Percentiles rank a stretch among this genome's conserved stretches.
Evolutionary conservation across 495 filamentous ascomycete species (phyloP).

Genomic region (Lophiotrema nucula): DNA sequence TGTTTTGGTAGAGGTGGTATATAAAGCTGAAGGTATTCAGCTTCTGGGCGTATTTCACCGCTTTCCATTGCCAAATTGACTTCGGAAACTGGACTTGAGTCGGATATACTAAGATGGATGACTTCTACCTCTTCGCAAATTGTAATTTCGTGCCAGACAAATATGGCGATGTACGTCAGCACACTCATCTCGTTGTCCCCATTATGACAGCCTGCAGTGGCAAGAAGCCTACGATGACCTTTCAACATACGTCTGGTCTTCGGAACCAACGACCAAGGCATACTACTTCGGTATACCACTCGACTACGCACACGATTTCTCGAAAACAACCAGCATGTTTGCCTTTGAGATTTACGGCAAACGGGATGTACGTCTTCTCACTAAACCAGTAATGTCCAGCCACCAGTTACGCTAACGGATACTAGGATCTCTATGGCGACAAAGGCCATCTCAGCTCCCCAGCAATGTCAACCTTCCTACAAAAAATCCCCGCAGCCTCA

Average conservation of each 20-base stretch:
- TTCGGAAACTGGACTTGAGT: too few relatives aligned
- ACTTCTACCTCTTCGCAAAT: constrained; percentile 35
- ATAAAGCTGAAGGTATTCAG: too few relatives aligned
- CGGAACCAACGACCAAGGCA: constrained; percentile 27
- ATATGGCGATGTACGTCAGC: constrained; percentile 26
- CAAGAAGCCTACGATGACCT: constrained; percentile 35
- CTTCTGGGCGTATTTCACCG: too few relatives aligned
- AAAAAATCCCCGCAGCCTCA: constrained; percentile 12
- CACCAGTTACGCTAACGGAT: not conserved
- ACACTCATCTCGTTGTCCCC: not conserved
- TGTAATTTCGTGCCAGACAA: constrained; percentile 33
- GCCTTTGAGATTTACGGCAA: constrained; percentile 34
- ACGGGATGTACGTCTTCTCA: constrained; percentile 16
- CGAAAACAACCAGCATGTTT: constrained; percentile 31
- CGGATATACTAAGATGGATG: constrained; percentile 7
- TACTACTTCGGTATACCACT: constrained; percentile 36
- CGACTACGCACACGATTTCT: constrained; percentile 32
- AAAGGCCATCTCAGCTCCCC: constrained; percentile 23
- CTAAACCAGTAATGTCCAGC: not conserved
- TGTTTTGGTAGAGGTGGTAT: too few relatives aligned
- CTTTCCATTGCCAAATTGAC: too few relatives aligned
- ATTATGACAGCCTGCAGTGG: constrained; percentile 24
- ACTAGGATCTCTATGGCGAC: constrained; percentile 31
- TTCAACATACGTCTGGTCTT: constrained; percentile 21
- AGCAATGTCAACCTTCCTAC: constrained; percentile 31